Evolutionary conservation across 495 filamentous ascomycete genomes (phyloP).

Genomic region (Hypoxylon intermedium): DNA sequence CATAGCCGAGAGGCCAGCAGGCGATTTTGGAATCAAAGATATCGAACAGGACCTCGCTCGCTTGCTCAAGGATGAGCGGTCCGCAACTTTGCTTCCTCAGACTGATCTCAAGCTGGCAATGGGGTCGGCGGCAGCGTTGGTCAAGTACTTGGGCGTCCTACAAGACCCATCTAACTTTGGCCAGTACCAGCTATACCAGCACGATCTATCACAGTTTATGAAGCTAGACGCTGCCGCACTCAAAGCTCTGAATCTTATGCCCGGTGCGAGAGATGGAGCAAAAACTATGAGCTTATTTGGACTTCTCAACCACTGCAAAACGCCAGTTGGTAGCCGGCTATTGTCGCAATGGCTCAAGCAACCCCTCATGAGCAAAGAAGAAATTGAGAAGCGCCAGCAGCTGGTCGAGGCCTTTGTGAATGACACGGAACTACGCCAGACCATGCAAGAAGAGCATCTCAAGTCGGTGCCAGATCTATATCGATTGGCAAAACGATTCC

Average conservation of each 20-base stretch:
- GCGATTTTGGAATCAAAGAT: conserved; percentile 87
- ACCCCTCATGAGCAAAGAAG: conserved; percentile 87
- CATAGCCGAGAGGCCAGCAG: conserved; percentile 74
- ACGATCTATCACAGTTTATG: conserved; percentile 97
- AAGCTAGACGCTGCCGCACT: conserved; percentile 95
- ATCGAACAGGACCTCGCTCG: conserved; percentile 94
- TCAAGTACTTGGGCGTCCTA: conserved; percentile 93
- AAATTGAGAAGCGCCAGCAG: conserved; percentile 91
- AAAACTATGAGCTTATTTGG: conserved; percentile 99
- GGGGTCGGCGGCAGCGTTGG: conserved; percentile 90
- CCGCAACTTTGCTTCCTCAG: conserved; percentile 79
- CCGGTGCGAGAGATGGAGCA: conserved; percentile 87
- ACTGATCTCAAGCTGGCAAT: conserved; percentile 96
- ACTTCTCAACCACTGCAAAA: conserved; percentile 96
- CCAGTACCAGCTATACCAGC: conserved; percentile 95
- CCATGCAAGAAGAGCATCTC: conserved; percentile 97
- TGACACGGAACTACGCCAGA: conserved; percentile 93
- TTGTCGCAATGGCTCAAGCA: conserved; percentile 98
- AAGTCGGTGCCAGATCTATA: conserved; percentile 94
- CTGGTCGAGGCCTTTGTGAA: conserved; percentile 94
- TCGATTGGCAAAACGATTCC: conserved; percentile 91
- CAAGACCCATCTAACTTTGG: conserved; percentile 94
- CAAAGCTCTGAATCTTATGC: conserved; percentile 95
- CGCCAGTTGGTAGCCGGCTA: conserved; percentile 86
- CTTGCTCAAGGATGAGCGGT: conserved; percentile 82